A percentile compares a stretch with the other conserved stretches of the same genome.
These are phyloP conservation scores for Trichophyton rubrum DNA, from an alignment of 2,329 filamentous ascomycete genomes.

Conservation along the genomic window DNA sequence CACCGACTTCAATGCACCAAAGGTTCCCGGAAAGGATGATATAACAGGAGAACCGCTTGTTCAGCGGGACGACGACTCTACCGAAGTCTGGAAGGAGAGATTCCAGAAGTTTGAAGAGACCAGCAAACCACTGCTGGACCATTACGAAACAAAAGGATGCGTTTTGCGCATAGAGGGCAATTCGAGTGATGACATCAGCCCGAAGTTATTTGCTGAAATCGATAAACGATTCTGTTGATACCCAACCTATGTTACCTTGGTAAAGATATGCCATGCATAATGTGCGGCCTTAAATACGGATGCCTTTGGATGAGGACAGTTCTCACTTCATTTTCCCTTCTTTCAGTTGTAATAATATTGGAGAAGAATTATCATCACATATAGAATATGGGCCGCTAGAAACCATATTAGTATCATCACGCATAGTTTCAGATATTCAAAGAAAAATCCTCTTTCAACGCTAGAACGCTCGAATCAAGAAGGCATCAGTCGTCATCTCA, in stretches of 20 bases:
- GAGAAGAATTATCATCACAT: neutral
- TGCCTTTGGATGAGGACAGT: neutral
- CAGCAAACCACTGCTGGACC: constrained; percentile 70
- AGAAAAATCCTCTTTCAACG: neutral
- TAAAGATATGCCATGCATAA: neutral
- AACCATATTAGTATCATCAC: neutral
- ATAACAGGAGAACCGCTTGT: constrained; percentile 77
- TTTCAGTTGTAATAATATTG: neutral
- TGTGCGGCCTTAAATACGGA: neutral
- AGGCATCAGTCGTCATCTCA: neutral
- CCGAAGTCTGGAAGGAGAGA: constrained; percentile 70
- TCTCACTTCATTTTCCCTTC: neutral
- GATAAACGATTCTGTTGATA: constrained; percentile 54
- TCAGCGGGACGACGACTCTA: constrained; percentile 72
- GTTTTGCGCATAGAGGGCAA: constrained; percentile 78
- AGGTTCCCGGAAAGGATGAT: constrained; percentile 70
- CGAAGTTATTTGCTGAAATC: constrained; percentile 75
- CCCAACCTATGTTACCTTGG: neutral
- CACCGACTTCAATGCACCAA: constrained; percentile 78
- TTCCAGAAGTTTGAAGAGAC: constrained; percentile 78
- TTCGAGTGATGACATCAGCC: constrained; percentile 88
- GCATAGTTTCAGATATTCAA: neutral
- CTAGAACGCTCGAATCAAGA: constrained; percentile 4
- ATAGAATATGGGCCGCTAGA: neutral
- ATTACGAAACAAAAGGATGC: constrained; percentile 74